Evolutionary conservation across 345 rosid genomes (phyloP), one percentile per base, ranked within the genome.

Genomic region (Aegle marmelos): DNA sequence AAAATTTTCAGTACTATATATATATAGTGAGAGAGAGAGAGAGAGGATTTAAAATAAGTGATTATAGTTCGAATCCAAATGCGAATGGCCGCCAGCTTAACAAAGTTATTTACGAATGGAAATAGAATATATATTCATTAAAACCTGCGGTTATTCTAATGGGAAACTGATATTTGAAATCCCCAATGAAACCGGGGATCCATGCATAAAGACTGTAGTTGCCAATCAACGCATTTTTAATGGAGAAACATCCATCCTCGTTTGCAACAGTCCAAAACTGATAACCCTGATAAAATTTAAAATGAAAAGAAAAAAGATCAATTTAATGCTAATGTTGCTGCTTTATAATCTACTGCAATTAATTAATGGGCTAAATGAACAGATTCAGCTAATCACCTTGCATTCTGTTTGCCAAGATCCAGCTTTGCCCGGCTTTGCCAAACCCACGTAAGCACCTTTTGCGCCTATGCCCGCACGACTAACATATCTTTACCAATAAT

Each of bases 401-500:
- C 83, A 79, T 87, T 93, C 99, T 72, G 61, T 88, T 86, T 95
- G 99, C 98, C 98, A 95, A 8, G 95, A 92, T 67, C 97, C 99
- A 63, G 73, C 83, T 17, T 90, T 92, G 82, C 99, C 99, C 27
- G 94, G 93, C 4, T 85, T 80, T 25, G 96, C 97, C 75, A 95
- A 83, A 3, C 98, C 99, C 21, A 95, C 90, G 63, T 91, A 91
- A 60, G 97, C 93, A 4, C 87, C 93, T n/a, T 73, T 79, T 54
- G 90, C 92, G 22, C 86, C 73, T 37, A 88, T 82, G 37, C 27
- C 22, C 34, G 74, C 73, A 62, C 81, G 81, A 2, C 87, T 78
- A 31, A 78, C 33, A 72, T 80, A 79, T 45, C 50, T 13, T 3
- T 65, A 88, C 82, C 31, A 9, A 75, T 57, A 53, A 53, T 53